Evolutionary conservation across 225 moss, liverwort and hornwort species (phyloP).

Genomic region (Polytrichum formosum): DNA sequence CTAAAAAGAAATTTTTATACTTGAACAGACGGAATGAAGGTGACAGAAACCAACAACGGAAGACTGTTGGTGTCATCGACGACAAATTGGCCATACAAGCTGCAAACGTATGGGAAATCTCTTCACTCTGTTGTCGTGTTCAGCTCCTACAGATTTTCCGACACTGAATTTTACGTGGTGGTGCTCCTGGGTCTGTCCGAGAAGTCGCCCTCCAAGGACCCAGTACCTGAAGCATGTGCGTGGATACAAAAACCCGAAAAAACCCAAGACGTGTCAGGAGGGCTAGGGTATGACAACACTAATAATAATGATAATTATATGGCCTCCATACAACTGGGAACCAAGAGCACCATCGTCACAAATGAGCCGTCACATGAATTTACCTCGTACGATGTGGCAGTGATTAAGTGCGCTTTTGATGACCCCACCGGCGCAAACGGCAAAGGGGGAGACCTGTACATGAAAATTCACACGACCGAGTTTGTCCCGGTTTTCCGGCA

Average conservation of each 20-base stretch:
- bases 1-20: too few species aligned
- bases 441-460: slow-evolving; percentile 43
- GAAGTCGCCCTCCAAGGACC: slow-evolving; percentile 14
- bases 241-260: slow-evolving; percentile 30
- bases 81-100: slow-evolving; percentile 34
- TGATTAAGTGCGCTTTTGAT: slow-evolving; percentile 58
- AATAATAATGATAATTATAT: background rate
- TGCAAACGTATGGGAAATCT: slow-evolving; percentile 46
- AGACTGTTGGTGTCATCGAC: background rate
- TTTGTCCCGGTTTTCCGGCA: slow-evolving; percentile 44
- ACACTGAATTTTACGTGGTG: slow-evolving; percentile 27
- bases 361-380: slow-evolving; percentile 21
- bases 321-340: slow-evolving; percentile 17
- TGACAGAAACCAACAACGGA: too few species aligned
- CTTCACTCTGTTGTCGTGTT: slow-evolving; percentile 54
- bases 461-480: slow-evolving; percentile 39
- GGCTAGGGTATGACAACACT: too few species aligned
- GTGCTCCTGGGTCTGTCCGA: slow-evolving; percentile 26
- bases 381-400: slow-evolving; percentile 33
- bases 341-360: slow-evolving; percentile 10
- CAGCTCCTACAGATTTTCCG: slow-evolving; percentile 50
- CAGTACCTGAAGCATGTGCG: slow-evolving; percentile 21
- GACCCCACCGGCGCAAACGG: slow-evolving; percentile 23
- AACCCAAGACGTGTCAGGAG: too few species aligned
- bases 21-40: too few species aligned